Conservation (phyloP, 1,284 basidiomycete genomes). For the Stereum hirsutum region DNA sequence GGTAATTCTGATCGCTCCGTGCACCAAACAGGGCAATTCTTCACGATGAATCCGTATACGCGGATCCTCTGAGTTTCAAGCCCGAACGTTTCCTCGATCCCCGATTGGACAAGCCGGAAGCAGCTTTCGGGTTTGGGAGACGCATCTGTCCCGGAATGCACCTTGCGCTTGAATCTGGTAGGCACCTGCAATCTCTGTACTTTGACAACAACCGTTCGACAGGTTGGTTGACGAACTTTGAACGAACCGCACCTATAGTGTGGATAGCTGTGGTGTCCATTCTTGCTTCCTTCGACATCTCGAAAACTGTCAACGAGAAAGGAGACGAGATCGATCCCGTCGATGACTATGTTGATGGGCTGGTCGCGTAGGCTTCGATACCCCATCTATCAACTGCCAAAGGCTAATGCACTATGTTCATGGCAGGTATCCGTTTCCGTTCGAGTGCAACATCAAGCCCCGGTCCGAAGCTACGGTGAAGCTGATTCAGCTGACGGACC, state of each 20-base stretch:
- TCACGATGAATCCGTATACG: constrained; percentile 6
- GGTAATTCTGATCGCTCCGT: neutral
- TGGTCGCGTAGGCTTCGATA: constrained; percentile 8
- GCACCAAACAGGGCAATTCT: constrained; percentile 1
- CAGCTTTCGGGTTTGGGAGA: constrained; percentile 23
- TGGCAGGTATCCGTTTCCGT: constrained; percentile 6
- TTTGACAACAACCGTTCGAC: no score
- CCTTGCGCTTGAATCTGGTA: constrained; percentile 26
- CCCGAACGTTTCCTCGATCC: constrained; percentile 13
- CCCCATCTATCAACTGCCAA: no score
- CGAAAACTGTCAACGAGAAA: constrained; percentile 2
- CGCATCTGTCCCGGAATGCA: constrained; percentile 28
- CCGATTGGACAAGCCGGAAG: constrained; percentile 14
- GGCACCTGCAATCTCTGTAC: no score
- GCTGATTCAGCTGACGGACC: constrained; percentile 5
- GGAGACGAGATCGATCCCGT: constrained; percentile 3
- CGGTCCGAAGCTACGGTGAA: constrained; percentile 5
- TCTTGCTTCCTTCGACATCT: constrained; percentile 22
- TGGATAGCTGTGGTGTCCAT: constrained; percentile 28
- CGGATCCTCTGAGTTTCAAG: constrained; percentile 8
- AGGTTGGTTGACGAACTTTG: no score
- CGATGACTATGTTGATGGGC: constrained; percentile 7
- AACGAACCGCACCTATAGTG: no score
- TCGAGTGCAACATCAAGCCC: constrained; percentile 8
- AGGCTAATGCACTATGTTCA: no score